These are phyloP conservation scores for Polygonum aviculare DNA, from an alignment of 148 eudicot species.

Conservation along the genomic window DNA sequence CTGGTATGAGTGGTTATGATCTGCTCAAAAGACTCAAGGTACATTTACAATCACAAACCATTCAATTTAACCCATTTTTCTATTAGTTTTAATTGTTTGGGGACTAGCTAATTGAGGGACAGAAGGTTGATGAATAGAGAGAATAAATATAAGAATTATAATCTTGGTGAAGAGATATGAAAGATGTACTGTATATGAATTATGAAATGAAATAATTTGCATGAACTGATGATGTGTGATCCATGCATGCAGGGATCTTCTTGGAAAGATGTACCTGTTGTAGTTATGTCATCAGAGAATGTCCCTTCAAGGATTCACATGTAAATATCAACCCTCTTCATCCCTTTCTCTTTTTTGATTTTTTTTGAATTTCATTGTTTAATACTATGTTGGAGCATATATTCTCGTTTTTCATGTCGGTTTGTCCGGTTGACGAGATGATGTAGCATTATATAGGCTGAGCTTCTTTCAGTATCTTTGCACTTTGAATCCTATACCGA, in stretches of 20 bases:
- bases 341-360: background rate
- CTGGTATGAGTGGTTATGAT: conserved; percentile 78
- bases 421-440: background rate
- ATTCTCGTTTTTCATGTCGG: background rate
- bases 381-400: background rate
- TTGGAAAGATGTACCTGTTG: conserved; percentile 36
- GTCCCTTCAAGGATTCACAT: conserved; percentile 38
- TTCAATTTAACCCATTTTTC: background rate
- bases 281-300: conserved; percentile 46
- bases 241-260: conserved; percentile 31
- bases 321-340: conserved; percentile 8
- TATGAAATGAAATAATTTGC: background rate
- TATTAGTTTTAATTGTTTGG: background rate
- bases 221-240: conserved; percentile 11
- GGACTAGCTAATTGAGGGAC: background rate
- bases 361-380: background rate
- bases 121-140: background rate
- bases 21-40: conserved; percentile 71
- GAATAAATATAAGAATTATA: background rate
- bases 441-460: background rate
- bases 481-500: no score
- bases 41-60: background rate
- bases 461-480: no score
- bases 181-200: no score
- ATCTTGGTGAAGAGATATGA: background rate